Evolutionary conservation across 768 basidiomycete species (phyloP).

Genomic region (Hygrophorus pudorinus): DNA sequence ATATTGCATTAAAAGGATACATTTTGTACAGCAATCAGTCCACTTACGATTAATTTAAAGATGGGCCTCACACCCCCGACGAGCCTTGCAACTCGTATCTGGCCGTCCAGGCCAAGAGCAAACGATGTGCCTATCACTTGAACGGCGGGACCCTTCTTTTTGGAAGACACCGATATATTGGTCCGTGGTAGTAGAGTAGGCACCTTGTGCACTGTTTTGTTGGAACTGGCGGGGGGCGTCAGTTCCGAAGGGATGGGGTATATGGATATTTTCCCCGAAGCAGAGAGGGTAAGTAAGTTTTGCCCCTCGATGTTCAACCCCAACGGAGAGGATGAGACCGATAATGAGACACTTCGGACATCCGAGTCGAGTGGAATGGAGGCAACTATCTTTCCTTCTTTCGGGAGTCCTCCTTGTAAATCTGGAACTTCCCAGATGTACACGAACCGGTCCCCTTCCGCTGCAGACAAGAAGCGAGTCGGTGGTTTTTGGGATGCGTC

Average conservation of each 20-base stretch:
- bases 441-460: constrained; percentile 52
- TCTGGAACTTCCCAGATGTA: constrained; percentile 50
- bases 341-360: constrained; percentile 35
- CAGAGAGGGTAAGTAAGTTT: constrained; percentile 43
- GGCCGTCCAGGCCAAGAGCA: constrained; percentile 27
- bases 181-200: constrained; percentile 44
- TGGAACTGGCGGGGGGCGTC: constrained; percentile 25
- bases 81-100: constrained; percentile 43
- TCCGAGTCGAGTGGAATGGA: constrained; percentile 57
- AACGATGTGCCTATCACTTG: constrained; percentile 40
- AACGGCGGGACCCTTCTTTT: constrained; percentile 23
- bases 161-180: constrained; percentile 30
- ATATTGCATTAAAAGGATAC: not conserved
- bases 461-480: constrained; percentile 46
- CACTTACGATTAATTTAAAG: constrained; percentile 48
- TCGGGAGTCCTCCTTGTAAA: constrained; percentile 15
- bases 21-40: not conserved
- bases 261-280: constrained; percentile 49
- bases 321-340: constrained; percentile 19
- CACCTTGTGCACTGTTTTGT: constrained; percentile 34
- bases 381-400: constrained; percentile 45
- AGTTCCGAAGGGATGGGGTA: constrained; percentile 43
- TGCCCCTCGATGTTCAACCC: constrained; percentile 20
- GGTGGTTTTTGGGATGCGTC: constrained; percentile 28
- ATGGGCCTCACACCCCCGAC: constrained; percentile 47